Evolutionary conservation across 306 rosid species (phyloP), one percentile per base, ranked within the genome.

Genomic region (Casuarina glauca): DNA sequence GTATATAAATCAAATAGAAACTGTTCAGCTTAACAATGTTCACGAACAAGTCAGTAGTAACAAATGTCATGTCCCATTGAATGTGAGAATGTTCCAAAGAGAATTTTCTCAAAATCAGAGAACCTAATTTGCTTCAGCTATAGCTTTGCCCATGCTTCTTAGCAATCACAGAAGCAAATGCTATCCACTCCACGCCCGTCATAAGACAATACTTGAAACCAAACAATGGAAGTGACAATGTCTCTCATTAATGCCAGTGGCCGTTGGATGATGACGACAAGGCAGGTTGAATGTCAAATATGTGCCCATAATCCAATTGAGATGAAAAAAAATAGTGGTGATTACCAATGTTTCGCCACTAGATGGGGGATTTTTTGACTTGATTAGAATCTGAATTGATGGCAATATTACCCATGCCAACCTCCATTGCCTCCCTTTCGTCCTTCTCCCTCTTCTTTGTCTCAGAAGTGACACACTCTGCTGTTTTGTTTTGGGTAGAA

Each of bases 371-470:
- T 46, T 46, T 46, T 32, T 78, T 71, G 53, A 58, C 86, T 54
- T 74, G 75, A 80, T 91, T 90, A 68, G 85, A 76, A 86, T 95
- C 96, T 50, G 96, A 87, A 76, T 86, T 88, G 76, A 93, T 89
- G 15, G 82, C 97, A 55, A 93, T 89, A 72, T 82, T 90, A 43
- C 82, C 87, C 79, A 90, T 80, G 53, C 91, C 91, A 16, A 75
- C 86, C 82, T 90, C 91, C 91, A 90, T 87, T 75, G 91, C 88
- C 76, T 88, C 94, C 84, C 96, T 89, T 55, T 92, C 97, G 58
- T 92, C 93, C 76, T 84, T 88, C 51, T 94, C 97, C 81, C 32
- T 86, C 77, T 80, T 82, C 83, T 85, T 88, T 74, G 81, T 84
- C 55, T 89, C 94, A 16, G 87, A 43, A 51, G 39, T 32, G 53